Percentiles rank a stretch among this genome's conserved stretches.
Conservation (phyloP, 164 flowering plant species). For the Stephania yunnanensis region DNA sequence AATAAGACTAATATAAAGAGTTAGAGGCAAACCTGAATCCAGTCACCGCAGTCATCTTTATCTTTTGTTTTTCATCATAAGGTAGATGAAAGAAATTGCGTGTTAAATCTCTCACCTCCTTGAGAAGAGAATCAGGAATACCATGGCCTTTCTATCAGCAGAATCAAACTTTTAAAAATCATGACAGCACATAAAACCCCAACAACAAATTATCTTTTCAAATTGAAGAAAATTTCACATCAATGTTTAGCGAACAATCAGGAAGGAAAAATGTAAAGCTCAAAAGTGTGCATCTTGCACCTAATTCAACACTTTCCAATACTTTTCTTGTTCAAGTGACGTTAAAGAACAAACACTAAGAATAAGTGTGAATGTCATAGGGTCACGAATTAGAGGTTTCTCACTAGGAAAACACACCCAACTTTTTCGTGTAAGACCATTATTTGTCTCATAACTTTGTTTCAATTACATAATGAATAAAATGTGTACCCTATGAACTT, state of each 20-base stretch:
- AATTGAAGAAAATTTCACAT: neutral
- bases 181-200: neutral
- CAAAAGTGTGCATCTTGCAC: no score
- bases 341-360: no score
- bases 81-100: conserved; percentile 42
- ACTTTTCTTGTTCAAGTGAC: no score
- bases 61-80: conserved; percentile 44
- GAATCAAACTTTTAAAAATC: neutral
- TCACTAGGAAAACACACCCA: no score
- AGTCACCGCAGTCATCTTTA: conserved; percentile 66
- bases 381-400: no score
- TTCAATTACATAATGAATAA: no score
- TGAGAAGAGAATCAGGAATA: conserved; percentile 54
- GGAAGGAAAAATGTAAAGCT: neutral
- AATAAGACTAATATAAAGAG: neutral
- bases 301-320: no score
- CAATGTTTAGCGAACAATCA: neutral
- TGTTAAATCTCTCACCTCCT: conserved; percentile 49
- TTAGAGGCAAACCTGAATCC: conserved; percentile 23
- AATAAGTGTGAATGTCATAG: no score
- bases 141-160: conserved; percentile 79
- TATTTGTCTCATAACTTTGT: no score
- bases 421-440: no score
- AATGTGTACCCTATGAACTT: no score
- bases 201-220: neutral